These are phyloP conservation scores for Boeremia lycopersici DNA, from an alignment of 2,329 filamentous ascomycete species.

Conservation along the genomic window DNA sequence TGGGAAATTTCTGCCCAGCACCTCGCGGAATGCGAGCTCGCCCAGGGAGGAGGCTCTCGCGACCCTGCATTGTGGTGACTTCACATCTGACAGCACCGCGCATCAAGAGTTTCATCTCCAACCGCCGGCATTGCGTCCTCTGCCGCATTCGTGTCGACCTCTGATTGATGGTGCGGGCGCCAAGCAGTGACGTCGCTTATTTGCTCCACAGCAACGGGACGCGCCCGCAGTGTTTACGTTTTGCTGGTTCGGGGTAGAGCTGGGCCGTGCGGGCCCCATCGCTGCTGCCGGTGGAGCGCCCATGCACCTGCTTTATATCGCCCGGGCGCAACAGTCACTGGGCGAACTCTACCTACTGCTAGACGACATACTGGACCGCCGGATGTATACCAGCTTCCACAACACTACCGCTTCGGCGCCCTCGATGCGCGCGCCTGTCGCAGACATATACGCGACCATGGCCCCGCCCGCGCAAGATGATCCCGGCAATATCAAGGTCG, in stretches of 20 bases:
- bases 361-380: slow-evolving; percentile 33
- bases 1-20: slow-evolving; percentile 15
- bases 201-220: slow-evolving; percentile 27
- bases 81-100: slow-evolving; percentile 7
- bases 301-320: slow-evolving; percentile 42
- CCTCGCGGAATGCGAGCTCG: slow-evolving; percentile 24
- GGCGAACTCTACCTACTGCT: slow-evolving; percentile 32
- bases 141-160: slow-evolving; percentile 23
- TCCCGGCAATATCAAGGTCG: slow-evolving; percentile 58
- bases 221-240: slow-evolving; percentile 36
- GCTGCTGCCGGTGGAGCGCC: slow-evolving; percentile 7
- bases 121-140: neutral
- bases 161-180: slow-evolving; percentile 28
- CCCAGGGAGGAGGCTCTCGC: slow-evolving; percentile 3
- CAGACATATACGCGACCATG: slow-evolving; percentile 43
- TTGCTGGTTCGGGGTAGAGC: slow-evolving; percentile 31
- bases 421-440: slow-evolving; percentile 51
- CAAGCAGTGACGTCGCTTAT: slow-evolving; percentile 39
- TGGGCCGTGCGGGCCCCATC: slow-evolving; percentile 20
- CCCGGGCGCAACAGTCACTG: slow-evolving; percentile 33
- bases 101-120: neutral
- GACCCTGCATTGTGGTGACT: slow-evolving; percentile 1
- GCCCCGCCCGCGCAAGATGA: slow-evolving; percentile 47
- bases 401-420: slow-evolving; percentile 51
- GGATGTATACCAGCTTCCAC: slow-evolving; percentile 40